phyloP scores from a whole-genome alignment of 2,329 filamentous ascomycete genomes.

The Talaromyces islandicus region DNA sequence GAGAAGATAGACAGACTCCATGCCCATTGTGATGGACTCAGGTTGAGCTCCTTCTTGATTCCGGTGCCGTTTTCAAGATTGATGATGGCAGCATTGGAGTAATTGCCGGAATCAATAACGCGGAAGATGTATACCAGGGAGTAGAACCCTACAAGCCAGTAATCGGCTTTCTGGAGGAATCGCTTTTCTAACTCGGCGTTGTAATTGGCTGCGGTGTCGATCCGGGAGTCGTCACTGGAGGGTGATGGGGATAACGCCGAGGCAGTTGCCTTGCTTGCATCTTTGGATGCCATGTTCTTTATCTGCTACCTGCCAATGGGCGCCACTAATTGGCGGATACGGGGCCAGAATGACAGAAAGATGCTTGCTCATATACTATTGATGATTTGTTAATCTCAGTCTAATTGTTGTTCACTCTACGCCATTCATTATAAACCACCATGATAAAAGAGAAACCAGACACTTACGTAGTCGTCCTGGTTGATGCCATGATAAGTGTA shows the following conservation, averaged over 20 bases:
- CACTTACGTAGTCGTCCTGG: background rate
- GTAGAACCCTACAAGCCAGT: slow-evolving; percentile 24
- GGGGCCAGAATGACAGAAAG: background rate
- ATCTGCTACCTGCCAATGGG: background rate
- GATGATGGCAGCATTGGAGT: slow-evolving; percentile 38
- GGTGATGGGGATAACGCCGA: background rate
- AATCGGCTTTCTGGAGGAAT: slow-evolving; percentile 30
- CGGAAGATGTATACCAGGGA: slow-evolving; percentile 36
- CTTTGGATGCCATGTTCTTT: background rate
- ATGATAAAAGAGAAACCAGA: background rate
- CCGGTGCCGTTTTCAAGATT: slow-evolving; percentile 35
- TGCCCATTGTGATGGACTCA: slow-evolving; percentile 29
- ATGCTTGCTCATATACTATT: background rate
- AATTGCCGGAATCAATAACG: slow-evolving; percentile 35
- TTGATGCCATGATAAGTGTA: slow-evolving; percentile 19
- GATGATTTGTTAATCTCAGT: background rate
- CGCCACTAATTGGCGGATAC: background rate
- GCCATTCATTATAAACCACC: background rate
- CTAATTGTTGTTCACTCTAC: background rate
- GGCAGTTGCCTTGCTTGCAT: background rate
- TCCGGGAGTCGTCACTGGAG: background rate
- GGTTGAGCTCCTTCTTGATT: slow-evolving; percentile 33
- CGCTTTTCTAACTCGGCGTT: slow-evolving; percentile 20
- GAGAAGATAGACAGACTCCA: slow-evolving; percentile 39
- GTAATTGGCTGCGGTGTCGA: background rate